Evolutionary conservation across 805 yeast genomes (phyloP).

Genomic region (Priceomyces haplophilus): DNA sequence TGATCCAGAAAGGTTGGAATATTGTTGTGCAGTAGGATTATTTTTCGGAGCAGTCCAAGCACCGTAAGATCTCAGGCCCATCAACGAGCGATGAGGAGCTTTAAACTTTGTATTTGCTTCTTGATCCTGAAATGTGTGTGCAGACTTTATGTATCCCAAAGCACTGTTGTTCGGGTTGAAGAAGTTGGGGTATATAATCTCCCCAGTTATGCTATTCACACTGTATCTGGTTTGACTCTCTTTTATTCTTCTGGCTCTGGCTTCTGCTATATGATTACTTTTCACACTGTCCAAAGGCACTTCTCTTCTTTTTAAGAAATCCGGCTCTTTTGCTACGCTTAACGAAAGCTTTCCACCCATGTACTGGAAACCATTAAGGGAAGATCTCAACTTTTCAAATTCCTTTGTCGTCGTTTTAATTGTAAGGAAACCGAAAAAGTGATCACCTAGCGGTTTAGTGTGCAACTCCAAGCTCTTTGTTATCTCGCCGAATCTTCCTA

Average conservation of each 20-base stretch:
- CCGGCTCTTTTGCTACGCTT: slow-evolving; percentile 60
- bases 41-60: slow-evolving; percentile 28
- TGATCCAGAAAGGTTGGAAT: slow-evolving; percentile 30
- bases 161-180: slow-evolving; percentile 11
- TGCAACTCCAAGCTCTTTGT: slow-evolving; percentile 46
- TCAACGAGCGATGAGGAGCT: slow-evolving; percentile 27
- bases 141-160: slow-evolving; percentile 30
- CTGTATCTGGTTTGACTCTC: slow-evolving; percentile 34
- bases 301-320: slow-evolving; percentile 44
- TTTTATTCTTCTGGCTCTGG: slow-evolving; percentile 38
- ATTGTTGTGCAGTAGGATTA: slow-evolving; percentile 19
- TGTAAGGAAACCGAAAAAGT: slow-evolving; percentile 64
- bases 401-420: slow-evolving; percentile 48
- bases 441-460: slow-evolving; percentile 53
- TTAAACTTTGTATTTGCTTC: slow-evolving; percentile 35
- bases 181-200: slow-evolving; percentile 11
- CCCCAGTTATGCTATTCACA: slow-evolving; percentile 21
- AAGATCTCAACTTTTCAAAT: slow-evolving; percentile 47
- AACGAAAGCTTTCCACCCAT: slow-evolving; percentile 69
- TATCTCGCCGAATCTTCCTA: slow-evolving; percentile 61
- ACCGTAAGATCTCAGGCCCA: slow-evolving; percentile 36
- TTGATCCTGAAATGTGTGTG: slow-evolving; percentile 30
- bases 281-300: slow-evolving; percentile 28
- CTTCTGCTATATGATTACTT: slow-evolving; percentile 30
- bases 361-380: slow-evolving; percentile 69